Conservation (phyloP, 164 flowering plant genomes). For the Piper betle region DNA sequence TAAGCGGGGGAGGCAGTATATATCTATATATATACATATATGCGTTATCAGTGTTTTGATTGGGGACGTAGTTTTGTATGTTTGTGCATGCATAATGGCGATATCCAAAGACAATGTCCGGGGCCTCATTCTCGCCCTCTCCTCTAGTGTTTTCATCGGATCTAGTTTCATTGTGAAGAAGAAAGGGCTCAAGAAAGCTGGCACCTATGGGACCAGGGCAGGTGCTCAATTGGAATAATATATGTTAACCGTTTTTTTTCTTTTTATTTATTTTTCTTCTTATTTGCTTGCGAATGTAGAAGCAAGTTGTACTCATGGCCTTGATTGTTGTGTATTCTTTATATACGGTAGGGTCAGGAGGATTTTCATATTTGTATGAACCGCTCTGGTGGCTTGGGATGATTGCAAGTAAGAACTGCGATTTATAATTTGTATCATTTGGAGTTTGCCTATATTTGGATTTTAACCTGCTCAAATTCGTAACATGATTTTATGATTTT, state of each 20-base stretch:
- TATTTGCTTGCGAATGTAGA: neutral
- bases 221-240: constrained; percentile 17
- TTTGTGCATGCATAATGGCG: neutral
- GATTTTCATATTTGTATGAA: constrained; percentile 79
- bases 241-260: neutral
- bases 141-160: constrained; percentile 81
- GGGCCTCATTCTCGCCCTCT: constrained; percentile 62
- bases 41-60: too few relatives aligned
- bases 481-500: too few relatives aligned
- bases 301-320: neutral
- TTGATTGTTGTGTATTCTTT: neutral
- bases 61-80: too few relatives aligned
- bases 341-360: constrained; percentile 54
- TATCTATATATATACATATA: too few relatives aligned
- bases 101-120: constrained; percentile 37
- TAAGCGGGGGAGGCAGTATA: too few relatives aligned
- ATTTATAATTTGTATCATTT: neutral
- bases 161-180: constrained; percentile 85
- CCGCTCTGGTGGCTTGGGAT: constrained; percentile 97
- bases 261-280: neutral
- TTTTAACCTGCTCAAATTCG: too few relatives aligned
- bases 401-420: constrained; percentile 60
- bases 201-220: constrained; percentile 50
- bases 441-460: neutral
- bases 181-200: constrained; percentile 67